Conservation (phyloP, 257 asterid species). For the Osmanthus fragrans region DNA sequence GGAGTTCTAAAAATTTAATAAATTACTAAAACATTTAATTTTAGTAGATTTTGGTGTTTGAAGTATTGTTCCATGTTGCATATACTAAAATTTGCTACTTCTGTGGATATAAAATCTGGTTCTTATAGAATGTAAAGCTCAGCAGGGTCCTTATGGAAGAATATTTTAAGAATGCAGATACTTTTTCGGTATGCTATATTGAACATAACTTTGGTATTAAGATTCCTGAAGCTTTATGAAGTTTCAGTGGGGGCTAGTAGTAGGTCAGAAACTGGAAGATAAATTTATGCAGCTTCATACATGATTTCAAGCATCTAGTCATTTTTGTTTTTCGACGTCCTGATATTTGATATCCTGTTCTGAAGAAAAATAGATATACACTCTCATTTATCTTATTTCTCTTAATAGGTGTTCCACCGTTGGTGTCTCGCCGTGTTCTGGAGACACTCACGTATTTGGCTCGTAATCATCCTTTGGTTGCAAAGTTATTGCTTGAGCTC, state of each 20-base stretch:
- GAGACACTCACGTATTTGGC: constrained; percentile 96
- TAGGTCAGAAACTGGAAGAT: background rate
- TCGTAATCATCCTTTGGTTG: constrained; percentile 81
- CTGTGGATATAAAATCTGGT: background rate
- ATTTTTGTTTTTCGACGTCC: background rate
- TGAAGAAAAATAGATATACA: background rate
- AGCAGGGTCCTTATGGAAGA: background rate
- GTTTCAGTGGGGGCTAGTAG: constrained; percentile 7
- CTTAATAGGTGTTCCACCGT: constrained; percentile 80
- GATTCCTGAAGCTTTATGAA: constrained; percentile 5
- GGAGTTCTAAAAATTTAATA: background rate
- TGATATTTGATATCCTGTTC: background rate
- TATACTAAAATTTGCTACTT: background rate
- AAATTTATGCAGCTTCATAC: background rate
- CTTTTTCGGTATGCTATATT: background rate
- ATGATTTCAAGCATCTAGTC: background rate
- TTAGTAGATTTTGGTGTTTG: background rate
- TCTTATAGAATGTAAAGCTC: background rate
- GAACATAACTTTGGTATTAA: background rate
- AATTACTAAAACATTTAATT: background rate
- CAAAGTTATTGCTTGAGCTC: constrained; percentile 72
- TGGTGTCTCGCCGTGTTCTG: constrained; percentile 86
- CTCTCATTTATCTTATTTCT: constrained; percentile 14
- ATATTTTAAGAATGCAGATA: background rate
- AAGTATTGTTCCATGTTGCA: background rate